Evolutionary conservation across 1,284 basidiomycete species (phyloP), one percentile per base, ranked within the genome.

Genomic region (Papiliotrema nemorosa): DNA sequence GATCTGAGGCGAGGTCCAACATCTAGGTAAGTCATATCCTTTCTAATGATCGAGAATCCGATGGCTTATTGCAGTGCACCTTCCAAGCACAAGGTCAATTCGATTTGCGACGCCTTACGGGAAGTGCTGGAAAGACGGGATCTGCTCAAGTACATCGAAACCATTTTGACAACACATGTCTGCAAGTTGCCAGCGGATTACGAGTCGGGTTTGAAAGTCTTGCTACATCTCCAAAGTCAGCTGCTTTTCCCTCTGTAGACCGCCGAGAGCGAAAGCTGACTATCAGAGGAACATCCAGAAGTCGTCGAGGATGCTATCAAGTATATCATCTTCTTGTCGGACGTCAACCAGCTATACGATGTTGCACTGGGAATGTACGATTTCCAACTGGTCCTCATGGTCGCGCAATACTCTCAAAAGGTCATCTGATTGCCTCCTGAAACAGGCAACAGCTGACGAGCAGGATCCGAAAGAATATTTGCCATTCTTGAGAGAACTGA

Each of bases 331-430:
- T 99, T 97, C 80, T 81, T 99, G 27, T 90, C 91, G 16, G 91
- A 97, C 66, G 90, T 92, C 0, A 85, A 98, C 63, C 82, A 81
- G 55, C 80, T 98, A 2, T 98, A 93, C 76, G 85, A 97, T 68
- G 88, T 88, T 5, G 96, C 96, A 1, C 80, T 99, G 22, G 94
- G 96, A 22, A 97, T 97, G 91, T 99, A 99, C 73, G 91, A 99
- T 73, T 97, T 98, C 75, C 85, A 88, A 21, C 79, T 99, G 2
- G 93, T 97, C 2, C 79, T 98, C 29, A 86, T 98, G 84, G 83
- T 99, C 33, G 94, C 96, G 1, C 96, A 98, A 70, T 88, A 97
- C 65, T 89, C 93, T 31, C 92, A 97, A 72, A 94, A 93, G 81
- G 91, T 89, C 37, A 24, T 71, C 55, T 5, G 1, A 20, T 12